Evolutionary conservation across 495 filamentous ascomycete species (phyloP), one percentile per base, ranked within the genome.

Genomic region (Glarea lozoyensis): DNA sequence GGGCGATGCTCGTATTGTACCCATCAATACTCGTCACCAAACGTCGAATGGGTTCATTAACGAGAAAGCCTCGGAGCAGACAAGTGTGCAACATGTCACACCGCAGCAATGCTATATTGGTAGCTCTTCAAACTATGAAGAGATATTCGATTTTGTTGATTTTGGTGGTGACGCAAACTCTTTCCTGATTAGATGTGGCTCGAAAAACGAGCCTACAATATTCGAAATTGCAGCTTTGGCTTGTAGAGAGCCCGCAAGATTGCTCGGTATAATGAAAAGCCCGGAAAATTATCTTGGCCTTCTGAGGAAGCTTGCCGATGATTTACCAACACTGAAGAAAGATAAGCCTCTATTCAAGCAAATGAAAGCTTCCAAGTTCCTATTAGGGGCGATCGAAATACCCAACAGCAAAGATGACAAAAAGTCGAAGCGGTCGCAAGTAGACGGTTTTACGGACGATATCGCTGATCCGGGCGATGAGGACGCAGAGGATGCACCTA

Each of bases 131-230:
- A 75, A 73, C 10, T 97, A 89, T 52, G 80, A 74, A 27, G 86
- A 92, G 20, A 88, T 99, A 13, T 94, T 97, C 49, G 88, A 96
- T 58, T 99, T 94, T 62, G 87, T 97, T 3, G 84, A 96, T 58
- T 96, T 95, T 62, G 88, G 88, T 2, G 59, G 71, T 39, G 78
- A 89, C 54, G 90, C 87, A 2, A 95, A 97, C 52, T 65, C 81
- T 0, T 97, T 99, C 55, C 67, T 99, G 4, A 69, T 88, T 51
- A 81, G 81, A 38, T 82, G 86, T 42, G 93, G 93, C 2, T 88
- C 88, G 3, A 96, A 90, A 57, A 74, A 77, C 40, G 90, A 97
- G 56, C 93, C 93, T 0, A 94, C 80, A 2, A 89, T 81, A 42
- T 56, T 67, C 10, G 92, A 99, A 59, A 70, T 99, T 54, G 88